phyloP scores from a whole-genome alignment of 176 grass and related monocot species.

The Raddia guianensis region DNA sequence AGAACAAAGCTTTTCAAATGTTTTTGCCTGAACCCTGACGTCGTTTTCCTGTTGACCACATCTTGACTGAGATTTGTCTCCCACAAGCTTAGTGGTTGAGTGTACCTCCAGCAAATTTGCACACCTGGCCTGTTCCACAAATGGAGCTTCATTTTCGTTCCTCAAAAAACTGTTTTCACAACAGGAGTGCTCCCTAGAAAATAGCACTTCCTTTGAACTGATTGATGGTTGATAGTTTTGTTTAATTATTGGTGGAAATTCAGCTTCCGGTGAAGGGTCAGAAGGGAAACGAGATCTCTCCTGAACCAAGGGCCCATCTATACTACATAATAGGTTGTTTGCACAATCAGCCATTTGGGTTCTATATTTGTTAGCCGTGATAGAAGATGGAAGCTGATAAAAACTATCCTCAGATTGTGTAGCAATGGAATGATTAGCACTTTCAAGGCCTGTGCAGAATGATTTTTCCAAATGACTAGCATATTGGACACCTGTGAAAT shows the following conservation, averaged over 20 bases:
- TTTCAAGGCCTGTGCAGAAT: conserved; percentile 40
- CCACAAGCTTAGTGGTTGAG: conserved; percentile 20
- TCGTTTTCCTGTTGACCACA: conserved; percentile 16
- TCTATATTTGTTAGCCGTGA: conserved; percentile 29
- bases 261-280: conserved; percentile 21
- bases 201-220: conserved; percentile 36
- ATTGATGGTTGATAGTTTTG: conserved; percentile 37
- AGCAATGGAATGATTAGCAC: conserved; percentile 39
- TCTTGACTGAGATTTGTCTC: conserved; percentile 24
- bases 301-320: conserved; percentile 29
- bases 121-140: neutral
- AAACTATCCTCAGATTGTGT: conserved; percentile 28
- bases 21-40: conserved; percentile 29
- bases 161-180: conserved; percentile 21
- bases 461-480: conserved; percentile 42
- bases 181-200: conserved; percentile 30
- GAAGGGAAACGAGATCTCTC: conserved; percentile 17
- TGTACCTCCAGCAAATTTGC: conserved; percentile 32
- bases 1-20: conserved; percentile 37
- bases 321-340: neutral
- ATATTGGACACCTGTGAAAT: conserved; percentile 35
- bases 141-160: conserved; percentile 36
- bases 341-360: conserved; percentile 39
- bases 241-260: conserved; percentile 42
- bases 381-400: conserved; percentile 43